phyloP scores from a whole-genome alignment of 768 basidiomycete species.

The Termitomyces eurrhizus region DNA sequence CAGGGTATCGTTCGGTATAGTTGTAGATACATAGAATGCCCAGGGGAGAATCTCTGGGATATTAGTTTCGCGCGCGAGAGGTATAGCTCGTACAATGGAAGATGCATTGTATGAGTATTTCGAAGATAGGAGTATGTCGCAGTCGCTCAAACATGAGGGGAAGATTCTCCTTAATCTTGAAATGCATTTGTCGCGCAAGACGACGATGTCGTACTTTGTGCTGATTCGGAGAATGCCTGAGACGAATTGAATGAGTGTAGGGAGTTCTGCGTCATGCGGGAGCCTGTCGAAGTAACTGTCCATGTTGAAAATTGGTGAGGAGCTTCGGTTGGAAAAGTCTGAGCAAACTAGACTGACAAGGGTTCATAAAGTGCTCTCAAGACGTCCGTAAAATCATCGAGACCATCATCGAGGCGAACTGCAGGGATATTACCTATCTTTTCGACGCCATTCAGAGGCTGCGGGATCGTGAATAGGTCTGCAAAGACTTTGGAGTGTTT shows the following conservation, averaged over 20 bases:
- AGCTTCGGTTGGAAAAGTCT: no score
- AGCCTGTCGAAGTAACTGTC: constrained; percentile 37
- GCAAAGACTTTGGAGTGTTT: constrained; percentile 36
- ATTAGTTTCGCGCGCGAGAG: constrained; percentile 35
- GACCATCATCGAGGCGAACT: constrained; percentile 27
- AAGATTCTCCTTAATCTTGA: constrained; percentile 34
- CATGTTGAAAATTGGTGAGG: neutral
- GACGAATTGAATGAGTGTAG: constrained; percentile 33
- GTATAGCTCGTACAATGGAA: constrained; percentile 37
- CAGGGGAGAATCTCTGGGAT: constrained; percentile 40
- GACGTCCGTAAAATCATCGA: constrained; percentile 32
- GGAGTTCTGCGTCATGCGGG: constrained; percentile 27
- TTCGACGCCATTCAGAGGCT: constrained; percentile 26
- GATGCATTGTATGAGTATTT: constrained; percentile 32
- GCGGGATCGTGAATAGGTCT: constrained; percentile 21
- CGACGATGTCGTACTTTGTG: constrained; percentile 38
- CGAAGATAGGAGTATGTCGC: constrained; percentile 32
- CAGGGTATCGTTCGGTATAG: constrained; percentile 31
- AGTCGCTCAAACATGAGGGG: constrained; percentile 35
- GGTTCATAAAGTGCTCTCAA: constrained; percentile 33
- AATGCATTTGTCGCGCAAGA: constrained; percentile 36
- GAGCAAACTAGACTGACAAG: neutral
- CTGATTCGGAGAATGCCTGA: constrained; percentile 38
- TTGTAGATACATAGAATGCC: constrained; percentile 42
- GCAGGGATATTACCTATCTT: constrained; percentile 30